Evolutionary conservation across 2,329 filamentous ascomycete species (phyloP), one percentile per base, ranked within the genome.

Genomic region (Chaetomium globosum): DNA sequence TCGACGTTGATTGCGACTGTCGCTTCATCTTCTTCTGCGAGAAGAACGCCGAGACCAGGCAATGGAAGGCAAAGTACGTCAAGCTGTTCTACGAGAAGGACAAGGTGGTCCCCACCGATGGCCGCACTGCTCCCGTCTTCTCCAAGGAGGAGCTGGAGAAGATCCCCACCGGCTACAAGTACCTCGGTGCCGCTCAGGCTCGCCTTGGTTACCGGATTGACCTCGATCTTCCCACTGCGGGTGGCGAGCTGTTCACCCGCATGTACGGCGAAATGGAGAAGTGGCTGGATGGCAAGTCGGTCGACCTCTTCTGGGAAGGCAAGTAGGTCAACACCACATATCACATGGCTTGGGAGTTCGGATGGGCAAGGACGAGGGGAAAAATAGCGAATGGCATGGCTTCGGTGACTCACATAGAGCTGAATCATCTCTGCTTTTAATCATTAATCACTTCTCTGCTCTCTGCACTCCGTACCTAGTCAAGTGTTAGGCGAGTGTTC

Each of bases 11-110:
- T 74, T 83, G 81, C 72, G 81, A 83, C 73, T 80, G 77, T 67
- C 79, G 79, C 28, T 83, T 82, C 73, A 75, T 82, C 66, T 82
- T 82, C 75, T 82, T 82, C 71, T 80, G 76, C 71, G 73, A 77
- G 64, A 74, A 75, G 67, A 65, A 75, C 59, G 58, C 65, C 9
- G 55, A 49, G 30, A 66, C 62, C 26, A 66, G 67, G 2, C 71
- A 67, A 23, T 81, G 80, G 80, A 78, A 77, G 69, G 74, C 79
- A 56, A 75, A 75, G 58, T 81, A 78, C 67, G 79, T 81, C 73
- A 82, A 82, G 74, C 74, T 82, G 59, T 77, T 81, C 68, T 81
- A 82, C 71, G 81, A 82, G 67, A 82, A 82, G 73, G 81, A 83
- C 74, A 82, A 81, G 74, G 72, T 83, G 33, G 76, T 82, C 2